Base-by-base conservation (phyloP, 2,329 filamentous ascomycete species). In the Fusarium continuum region DNA sequence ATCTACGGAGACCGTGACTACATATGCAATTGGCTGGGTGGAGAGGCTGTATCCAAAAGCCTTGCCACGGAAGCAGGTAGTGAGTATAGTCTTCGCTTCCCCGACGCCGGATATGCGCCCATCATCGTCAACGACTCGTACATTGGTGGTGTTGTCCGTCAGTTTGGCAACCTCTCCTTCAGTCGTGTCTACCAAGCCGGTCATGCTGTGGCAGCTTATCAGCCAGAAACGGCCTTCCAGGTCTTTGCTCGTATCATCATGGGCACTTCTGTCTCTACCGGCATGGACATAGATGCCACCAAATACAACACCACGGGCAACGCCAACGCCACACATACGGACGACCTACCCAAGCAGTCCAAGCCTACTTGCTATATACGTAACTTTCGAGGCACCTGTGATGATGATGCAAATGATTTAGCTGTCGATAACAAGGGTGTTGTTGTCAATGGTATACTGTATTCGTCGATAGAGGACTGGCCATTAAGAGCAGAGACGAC, bases 161-260 rank as follows among this genome's bases (percentile, higher is more conserved):
- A 95, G 74, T 91, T 86, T 68, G 91, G 89, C 10, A 93, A 93
- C 67, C 82, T 91, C 49, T 87, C 83, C 14, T 91, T 91, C 72
- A 85, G 85, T 49, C 82, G 88, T 8, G 80, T 91, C 41, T 90
- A 88, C 72, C 84, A 90, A 68, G 82, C 87, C 14, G 88, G 88
- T 2, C 88, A 91, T 68, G 82, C 86, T 46, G 83, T 88, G 1
- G 81, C 86, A 0, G 83, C 81, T 48, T 86, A 86, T 70, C 86
- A 89, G 74, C 87, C 86, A 11, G 78, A 84, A 69, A 86, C 85
- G 4, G 78, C 84, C 3, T 80, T 88, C 54, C 81, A 83, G 61
- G 76, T 88, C 32, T 89, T 90, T 68, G 82, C 84, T 23, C 82
- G 88, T 25, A 85, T 87, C 39, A 77, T 90, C 64, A 76, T 78